Conservation (phyloP, 2,329 filamentous ascomycete species). For the Metarhizium humberi region DNA sequence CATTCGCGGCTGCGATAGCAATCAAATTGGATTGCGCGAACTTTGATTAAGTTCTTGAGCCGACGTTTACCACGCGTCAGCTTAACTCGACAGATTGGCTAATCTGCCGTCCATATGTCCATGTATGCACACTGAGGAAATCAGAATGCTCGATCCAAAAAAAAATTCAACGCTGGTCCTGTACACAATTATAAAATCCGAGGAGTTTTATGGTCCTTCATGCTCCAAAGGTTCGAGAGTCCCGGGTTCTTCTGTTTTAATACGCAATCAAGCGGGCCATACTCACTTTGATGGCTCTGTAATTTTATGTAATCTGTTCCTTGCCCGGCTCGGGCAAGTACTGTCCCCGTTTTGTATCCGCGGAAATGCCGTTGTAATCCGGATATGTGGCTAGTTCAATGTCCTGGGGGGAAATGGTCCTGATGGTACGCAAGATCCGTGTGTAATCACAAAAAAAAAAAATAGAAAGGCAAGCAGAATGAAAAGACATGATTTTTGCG, state of each 20-base stretch:
- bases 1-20: conserved; percentile 14
- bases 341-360: conserved; percentile 3
- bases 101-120: neutral
- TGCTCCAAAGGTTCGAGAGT: neutral
- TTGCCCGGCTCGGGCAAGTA: conserved; percentile 10
- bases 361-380: neutral
- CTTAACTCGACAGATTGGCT: neutral
- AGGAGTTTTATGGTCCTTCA: neutral
- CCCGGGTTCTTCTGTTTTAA: neutral
- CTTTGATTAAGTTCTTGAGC: conserved; percentile 2
- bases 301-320: neutral
- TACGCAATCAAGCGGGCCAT: conserved; percentile 1
- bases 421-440: neutral
- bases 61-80: conserved; percentile 9
- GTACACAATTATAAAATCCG: neutral
- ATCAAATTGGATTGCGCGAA: conserved; percentile 15
- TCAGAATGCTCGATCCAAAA: neutral
- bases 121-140: conserved; percentile 1
- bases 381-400: neutral
- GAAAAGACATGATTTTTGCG: conserved; percentile 9
- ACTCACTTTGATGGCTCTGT: conserved; percentile 3
- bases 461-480: conserved; percentile 18
- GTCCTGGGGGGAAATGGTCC: neutral
- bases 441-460: neutral
- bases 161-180: neutral